Evolutionary conservation across 2,329 filamentous ascomycete genomes (phyloP).

Genomic region (Ophiosphaerella narmari): DNA sequence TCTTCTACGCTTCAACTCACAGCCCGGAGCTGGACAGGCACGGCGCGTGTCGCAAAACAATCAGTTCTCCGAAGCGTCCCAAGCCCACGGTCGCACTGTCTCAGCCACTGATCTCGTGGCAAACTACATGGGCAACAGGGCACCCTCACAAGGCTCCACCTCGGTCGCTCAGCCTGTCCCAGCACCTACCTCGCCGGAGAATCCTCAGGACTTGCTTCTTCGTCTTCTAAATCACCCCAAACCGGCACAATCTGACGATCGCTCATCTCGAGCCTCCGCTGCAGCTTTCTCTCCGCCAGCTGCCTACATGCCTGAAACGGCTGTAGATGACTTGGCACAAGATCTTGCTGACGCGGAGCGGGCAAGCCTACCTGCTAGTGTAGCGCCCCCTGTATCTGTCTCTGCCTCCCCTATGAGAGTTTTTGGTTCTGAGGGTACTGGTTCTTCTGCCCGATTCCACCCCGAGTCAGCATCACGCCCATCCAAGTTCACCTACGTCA

Average conservation of each 20-base stretch:
- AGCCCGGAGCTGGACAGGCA: constrained; percentile 46
- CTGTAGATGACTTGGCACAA: constrained; percentile 51
- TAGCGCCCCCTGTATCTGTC: constrained; percentile 28
- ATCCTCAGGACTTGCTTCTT: constrained; percentile 84
- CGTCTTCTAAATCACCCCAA: constrained; percentile 81
- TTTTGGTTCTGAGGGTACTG: constrained; percentile 50
- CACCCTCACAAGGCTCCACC: constrained; percentile 36
- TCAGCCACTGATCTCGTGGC: constrained; percentile 64
- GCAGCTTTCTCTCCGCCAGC: constrained; percentile 36
- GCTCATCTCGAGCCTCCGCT: constrained; percentile 30
- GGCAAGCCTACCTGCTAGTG: constrained; percentile 34
- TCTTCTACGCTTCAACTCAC: constrained; percentile 66
- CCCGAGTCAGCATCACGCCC: constrained; percentile 35
- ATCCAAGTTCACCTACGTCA: constrained; percentile 70
- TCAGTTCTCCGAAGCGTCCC: constrained; percentile 18
- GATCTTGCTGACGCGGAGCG: constrained; percentile 51
- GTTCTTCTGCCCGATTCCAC: constrained; percentile 39
- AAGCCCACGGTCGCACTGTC: constrained; percentile 45
- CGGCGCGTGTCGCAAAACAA: constrained; percentile 37
- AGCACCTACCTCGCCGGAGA: constrained; percentile 51
- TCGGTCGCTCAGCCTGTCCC: constrained; percentile 38
- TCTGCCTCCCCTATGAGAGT: constrained; percentile 35
- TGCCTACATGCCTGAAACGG: constrained; percentile 47
- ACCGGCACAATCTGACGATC: constrained; percentile 40
- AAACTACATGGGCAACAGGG: constrained; percentile 57